These are phyloP conservation scores for Lactifluus volemus DNA, from an alignment of 768 basidiomycete species.

Conservation along the genomic window DNA sequence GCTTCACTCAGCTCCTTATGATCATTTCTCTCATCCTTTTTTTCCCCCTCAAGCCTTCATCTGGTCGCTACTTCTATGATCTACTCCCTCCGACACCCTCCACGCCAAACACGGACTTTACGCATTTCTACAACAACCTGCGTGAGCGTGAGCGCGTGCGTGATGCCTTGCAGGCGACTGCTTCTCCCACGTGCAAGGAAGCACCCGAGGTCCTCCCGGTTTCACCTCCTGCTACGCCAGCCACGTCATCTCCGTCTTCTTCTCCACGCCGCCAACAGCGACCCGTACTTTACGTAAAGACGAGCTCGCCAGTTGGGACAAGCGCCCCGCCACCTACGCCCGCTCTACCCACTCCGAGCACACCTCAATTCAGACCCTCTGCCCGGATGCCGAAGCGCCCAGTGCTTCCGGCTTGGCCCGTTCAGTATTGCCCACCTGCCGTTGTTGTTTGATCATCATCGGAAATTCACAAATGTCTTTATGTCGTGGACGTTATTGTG, in stretches of 20 bases:
- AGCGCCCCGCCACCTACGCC: slow-evolving; percentile 11
- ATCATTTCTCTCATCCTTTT: neutral
- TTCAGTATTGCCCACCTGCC: slow-evolving; percentile 8
- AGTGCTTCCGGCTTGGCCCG: slow-evolving; percentile 5
- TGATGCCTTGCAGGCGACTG: neutral
- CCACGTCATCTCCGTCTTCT: slow-evolving; percentile 20
- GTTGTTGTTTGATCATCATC: slow-evolving; percentile 9
- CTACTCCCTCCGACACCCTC: slow-evolving; percentile 9
- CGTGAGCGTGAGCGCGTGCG: neutral
- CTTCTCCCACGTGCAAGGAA: neutral
- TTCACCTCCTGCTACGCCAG: slow-evolving; percentile 20
- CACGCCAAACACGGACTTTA: slow-evolving; percentile 14
- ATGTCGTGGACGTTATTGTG: neutral
- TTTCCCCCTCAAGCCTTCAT: neutral
- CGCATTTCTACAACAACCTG: slow-evolving; percentile 9
- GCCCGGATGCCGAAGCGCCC: slow-evolving; percentile 12
- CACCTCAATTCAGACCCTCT: slow-evolving; percentile 4
- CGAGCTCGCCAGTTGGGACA: slow-evolving; percentile 11
- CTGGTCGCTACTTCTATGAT: slow-evolving; percentile 9
- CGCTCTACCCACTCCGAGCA: neutral
- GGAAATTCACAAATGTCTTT: neutral
- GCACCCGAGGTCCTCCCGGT: neutral
- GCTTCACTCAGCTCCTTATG: neutral
- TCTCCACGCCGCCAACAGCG: slow-evolving; percentile 4
- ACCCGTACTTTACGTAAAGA: slow-evolving; percentile 14